phyloP scores from a whole-genome alignment of 257 asterid genomes.

The Solanum pinnatisectum region DNA sequence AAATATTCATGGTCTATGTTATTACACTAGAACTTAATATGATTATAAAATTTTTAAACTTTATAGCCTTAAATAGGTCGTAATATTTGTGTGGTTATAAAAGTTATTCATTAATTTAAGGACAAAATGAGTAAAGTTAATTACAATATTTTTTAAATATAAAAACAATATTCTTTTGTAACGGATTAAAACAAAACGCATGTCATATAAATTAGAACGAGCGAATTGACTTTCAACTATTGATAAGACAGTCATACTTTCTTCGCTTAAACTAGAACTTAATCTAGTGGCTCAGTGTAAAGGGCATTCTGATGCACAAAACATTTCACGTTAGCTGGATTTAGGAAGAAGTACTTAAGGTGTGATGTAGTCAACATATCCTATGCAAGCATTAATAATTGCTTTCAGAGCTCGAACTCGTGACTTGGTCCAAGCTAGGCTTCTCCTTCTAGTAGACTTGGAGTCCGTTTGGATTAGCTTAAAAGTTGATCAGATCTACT shows the following conservation, averaged over 20 bases:
- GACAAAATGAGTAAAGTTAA: no score
- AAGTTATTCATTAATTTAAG: no score
- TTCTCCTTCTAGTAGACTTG: neutral
- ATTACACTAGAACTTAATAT: no score
- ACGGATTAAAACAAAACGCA: accelerated
- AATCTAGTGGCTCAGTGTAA: neutral
- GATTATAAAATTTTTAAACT: no score
- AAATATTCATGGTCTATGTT: no score
- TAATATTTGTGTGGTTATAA: no score
- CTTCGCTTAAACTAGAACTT: neutral
- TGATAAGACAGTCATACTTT: neutral
- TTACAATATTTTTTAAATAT: no score
- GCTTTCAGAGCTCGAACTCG: accelerated
- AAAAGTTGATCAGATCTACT: no score
- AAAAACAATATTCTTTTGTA: no score
- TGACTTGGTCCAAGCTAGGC: neutral
- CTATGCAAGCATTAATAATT: neutral
- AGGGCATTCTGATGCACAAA: neutral
- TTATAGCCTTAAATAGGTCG: no score
- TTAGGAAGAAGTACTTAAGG: accelerated
- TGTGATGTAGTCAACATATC: neutral
- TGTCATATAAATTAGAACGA: no score
- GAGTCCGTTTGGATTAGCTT: no score
- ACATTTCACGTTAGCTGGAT: neutral
- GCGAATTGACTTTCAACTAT: neutral